A percentile compares a stretch with the other conserved stretches of the same genome.
Evolutionary conservation across 2,329 filamentous ascomycete genomes (phyloP).

Genomic region (Hymenoscyphus repandus): DNA sequence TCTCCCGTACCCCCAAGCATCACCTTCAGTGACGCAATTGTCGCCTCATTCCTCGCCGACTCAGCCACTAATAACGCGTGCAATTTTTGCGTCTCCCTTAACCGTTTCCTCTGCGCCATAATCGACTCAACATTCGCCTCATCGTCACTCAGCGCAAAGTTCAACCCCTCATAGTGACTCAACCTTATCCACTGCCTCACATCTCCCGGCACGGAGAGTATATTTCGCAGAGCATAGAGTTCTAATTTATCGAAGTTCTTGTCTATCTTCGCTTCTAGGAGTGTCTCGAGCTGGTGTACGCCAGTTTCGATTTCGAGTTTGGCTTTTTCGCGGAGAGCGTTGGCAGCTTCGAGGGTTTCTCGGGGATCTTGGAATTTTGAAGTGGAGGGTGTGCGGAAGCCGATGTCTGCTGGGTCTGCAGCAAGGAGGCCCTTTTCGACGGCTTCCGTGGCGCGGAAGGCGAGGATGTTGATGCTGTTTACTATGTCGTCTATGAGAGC

Average conservation of each 20-base stretch:
- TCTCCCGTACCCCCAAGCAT: constrained; percentile 47
- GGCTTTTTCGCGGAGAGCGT: constrained; percentile 43
- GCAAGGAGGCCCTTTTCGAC: constrained; percentile 77
- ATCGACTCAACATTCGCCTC: constrained; percentile 63
- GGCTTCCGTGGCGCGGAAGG: constrained; percentile 82
- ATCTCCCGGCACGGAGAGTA: constrained; percentile 68
- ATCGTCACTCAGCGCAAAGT: constrained; percentile 29
- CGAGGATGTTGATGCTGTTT: constrained; percentile 90
- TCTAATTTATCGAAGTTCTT: constrained; percentile 83
- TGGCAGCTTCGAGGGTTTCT: constrained; percentile 36
- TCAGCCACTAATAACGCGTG: constrained; percentile 66
- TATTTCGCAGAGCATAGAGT: constrained; percentile 86
- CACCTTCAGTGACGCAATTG: constrained; percentile 59
- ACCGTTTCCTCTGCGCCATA: constrained; percentile 63
- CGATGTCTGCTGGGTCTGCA: constrained; percentile 69
- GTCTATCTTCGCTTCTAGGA: constrained; percentile 75
- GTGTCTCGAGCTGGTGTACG: constrained; percentile 76
- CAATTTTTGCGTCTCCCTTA: constrained; percentile 74
- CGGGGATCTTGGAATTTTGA: constrained; percentile 29
- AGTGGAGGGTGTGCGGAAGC: constrained; percentile 58
- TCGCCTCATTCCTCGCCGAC: constrained; percentile 63
- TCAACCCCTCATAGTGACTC: constrained; percentile 66
- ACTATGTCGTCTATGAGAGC: constrained; percentile 96
- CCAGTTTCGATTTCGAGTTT: constrained; percentile 80
- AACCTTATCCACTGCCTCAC: constrained; percentile 73